Evolutionary conservation across 83 land plant species (phyloP), one percentile per base, ranked within the genome.

Genomic region (Picea engelmannii): DNA sequence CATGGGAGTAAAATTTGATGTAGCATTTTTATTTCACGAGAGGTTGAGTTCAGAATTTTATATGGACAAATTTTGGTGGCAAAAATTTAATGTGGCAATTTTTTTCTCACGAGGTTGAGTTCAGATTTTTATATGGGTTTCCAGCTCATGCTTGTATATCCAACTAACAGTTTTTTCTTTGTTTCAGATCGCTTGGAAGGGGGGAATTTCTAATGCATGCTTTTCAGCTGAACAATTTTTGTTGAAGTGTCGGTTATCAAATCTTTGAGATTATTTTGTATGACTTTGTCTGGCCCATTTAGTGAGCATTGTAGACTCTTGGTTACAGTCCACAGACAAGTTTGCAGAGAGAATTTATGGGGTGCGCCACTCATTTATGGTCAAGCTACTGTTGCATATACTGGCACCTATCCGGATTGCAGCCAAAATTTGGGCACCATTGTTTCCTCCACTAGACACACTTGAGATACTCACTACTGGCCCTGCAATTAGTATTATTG

Each of bases 131-230:
- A 13, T 55, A 55, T 55, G 60, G 60, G 60, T 55, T 55, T 55
- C 4, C 60, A 55, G 16, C 17, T 13, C 60, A 55, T 47, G 77
- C 23, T 74, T n/a, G 77, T 47, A 74, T 47, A 44, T 18, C 25
- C 25, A 44, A 74, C 27, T 47, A 11, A 74, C 77, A 47, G 49
- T 44, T 47, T 74, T 47, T 47, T 31, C 71, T 74, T 21, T 74
- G 59, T 47, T 47, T 74, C 77, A 74, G 77, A 74, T 74, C 42
- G 47, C 59, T 74, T 74, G 77, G 58, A 20, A 47, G 12, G 76
- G 76, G 20, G 16, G 49, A 44, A n/a, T 47, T 47, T 25, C 15
- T 76, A 40, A 52, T 13, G 6, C 27, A 55, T 58, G 62, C 60
- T 21, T 76, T 76, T 31, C 78, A 13, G 24, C 58, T 55, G 61